Base-by-base conservation (phyloP, 495 filamentous ascomycete species). In the Penicillium daleae region DNA sequence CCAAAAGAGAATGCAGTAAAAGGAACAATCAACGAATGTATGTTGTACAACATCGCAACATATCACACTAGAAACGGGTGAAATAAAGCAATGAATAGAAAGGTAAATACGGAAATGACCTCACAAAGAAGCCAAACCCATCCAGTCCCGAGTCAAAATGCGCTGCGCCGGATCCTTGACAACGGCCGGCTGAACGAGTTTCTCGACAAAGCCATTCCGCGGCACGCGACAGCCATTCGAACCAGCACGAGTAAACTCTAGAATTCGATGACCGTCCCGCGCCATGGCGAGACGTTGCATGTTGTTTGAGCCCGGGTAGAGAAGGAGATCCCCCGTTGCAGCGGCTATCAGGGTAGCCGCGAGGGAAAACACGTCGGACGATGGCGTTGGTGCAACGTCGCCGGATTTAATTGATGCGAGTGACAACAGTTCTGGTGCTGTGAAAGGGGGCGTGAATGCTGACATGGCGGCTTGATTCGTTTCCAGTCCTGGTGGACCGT, bases 401-500 rank as follows among this genome's bases (percentile, higher is more conserved):
- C 57, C 60, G 2, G 73, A 72, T 19, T 63, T 74, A 40, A 77
- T 60, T 2, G 74, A 72, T 13, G 70, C 62, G 0, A 83, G 62
- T 29, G 72, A 76, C 19, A 87, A 71, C 10, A 86, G 73, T 46
- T 86, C 82, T 0, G 86, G 86, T 29, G 86, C 83, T 15, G 85
- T 78, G 68, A 82, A 89, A 9, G 85, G 85, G 27, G 82, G 81
- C 6, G 86, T 88, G 8, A 84, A 71, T 31, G 85, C 85, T 1
- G 78, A 76, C 59, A 75, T 63, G 1, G 77, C 73, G 6, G 77
- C 65, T 56, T 67, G 64, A 4, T 60, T 66, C 8, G 52, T 50
- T 37, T 71, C 62, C 3, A 61, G 59, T 0, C 64, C 31, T 10
- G 69, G 50, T 0, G 65, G 48, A 2, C 61, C 55, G 9, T 69